Percentiles rank a stretch among this genome's conserved stretches.
phyloP scores from a whole-genome alignment of 768 basidiomycete species.

The Agaricus blazei region DNA sequence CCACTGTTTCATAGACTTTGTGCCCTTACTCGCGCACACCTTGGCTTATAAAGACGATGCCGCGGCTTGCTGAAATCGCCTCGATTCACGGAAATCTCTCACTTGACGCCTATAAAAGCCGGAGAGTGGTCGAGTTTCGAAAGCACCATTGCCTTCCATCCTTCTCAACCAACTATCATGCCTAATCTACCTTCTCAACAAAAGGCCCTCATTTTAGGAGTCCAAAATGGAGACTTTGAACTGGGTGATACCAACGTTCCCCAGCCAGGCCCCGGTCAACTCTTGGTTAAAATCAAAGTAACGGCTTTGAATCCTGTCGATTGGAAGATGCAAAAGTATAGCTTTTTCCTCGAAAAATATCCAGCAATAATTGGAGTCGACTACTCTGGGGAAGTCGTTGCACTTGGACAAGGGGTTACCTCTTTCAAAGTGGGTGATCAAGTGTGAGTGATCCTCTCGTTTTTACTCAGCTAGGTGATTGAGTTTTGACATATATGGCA shows the following conservation, averaged over 20 bases:
- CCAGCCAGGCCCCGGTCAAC: slow-evolving; percentile 30
- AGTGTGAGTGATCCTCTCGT: slow-evolving; percentile 34
- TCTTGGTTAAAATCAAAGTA: slow-evolving; percentile 36
- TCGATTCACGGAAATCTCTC: too few species aligned
- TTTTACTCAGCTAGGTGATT: neutral
- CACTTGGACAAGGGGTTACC: slow-evolving; percentile 46
- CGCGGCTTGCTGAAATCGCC: too few species aligned
- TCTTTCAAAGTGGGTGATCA: slow-evolving; percentile 46
- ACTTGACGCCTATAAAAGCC: too few species aligned
- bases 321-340: slow-evolving; percentile 42
- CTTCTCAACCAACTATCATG: neutral
- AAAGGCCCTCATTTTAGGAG: slow-evolving; percentile 19
- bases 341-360: slow-evolving; percentile 31
- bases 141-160: too few species aligned
- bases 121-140: too few species aligned
- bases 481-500: neutral
- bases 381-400: slow-evolving; percentile 45
- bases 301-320: slow-evolving; percentile 46
- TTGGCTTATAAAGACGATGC: too few species aligned
- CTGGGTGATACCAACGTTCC: slow-evolving; percentile 11
- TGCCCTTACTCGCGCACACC: too few species aligned
- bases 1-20: too few species aligned
- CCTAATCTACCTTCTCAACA: slow-evolving; percentile 13
- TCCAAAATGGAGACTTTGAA: slow-evolving; percentile 16
- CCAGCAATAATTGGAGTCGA: slow-evolving; percentile 47